Base-by-base conservation (phyloP, 2,329 filamentous ascomycete species). In the Fusarium armeniacum region DNA sequence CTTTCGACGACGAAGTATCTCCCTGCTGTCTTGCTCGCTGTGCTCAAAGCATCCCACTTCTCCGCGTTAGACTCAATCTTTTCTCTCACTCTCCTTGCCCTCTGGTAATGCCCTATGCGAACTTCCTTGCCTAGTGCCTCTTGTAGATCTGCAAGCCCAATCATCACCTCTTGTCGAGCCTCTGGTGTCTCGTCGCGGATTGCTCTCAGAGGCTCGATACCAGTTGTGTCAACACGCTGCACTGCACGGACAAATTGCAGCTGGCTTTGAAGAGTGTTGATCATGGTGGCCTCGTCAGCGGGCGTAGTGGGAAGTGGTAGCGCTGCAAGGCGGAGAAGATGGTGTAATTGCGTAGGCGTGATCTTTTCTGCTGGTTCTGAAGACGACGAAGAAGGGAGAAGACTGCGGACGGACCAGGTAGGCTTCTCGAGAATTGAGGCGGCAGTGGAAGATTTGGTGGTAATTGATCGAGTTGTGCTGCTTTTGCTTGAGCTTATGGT, bases 241-340 rank as follows among this genome's bases (percentile, higher is more conserved):
- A 98, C 90, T 67, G 93, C 89, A 65, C 88, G 90, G n/a, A 98
- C 94, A 76, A 99, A 99, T 75, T 92, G 91, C 0, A 99, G 87
- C 77, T 99, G 96, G 33, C 91, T 89, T 54, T 90, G 86, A 3
- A 99, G 85, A 2, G 91, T 94, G 24, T 86, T 77, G 5, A 97
- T 85, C 88, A 97, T 93, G 28, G 84, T 81, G 0, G 82, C 75
- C 77, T 97, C 91, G 73, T 94, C 90, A 53, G 83, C 83, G 3
- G 82, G 70, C 3, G 84, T 84, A 20, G 84, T 81, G 0, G 95
- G 94, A 2, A 86, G 85, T 0, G 95, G 94, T 0, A 99, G 90
- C 16, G 95, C 94, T 6, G 94, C 97, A 40, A 98, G 90, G 20
- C 93, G 92, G 36, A 98, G 90, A 12, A 98, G 89, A 78, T 98